Evolutionary conservation across 352 stramenopile species (phyloP), one percentile per base, ranked within the genome.

Genomic region (Phytophthora tentaculata): DNA sequence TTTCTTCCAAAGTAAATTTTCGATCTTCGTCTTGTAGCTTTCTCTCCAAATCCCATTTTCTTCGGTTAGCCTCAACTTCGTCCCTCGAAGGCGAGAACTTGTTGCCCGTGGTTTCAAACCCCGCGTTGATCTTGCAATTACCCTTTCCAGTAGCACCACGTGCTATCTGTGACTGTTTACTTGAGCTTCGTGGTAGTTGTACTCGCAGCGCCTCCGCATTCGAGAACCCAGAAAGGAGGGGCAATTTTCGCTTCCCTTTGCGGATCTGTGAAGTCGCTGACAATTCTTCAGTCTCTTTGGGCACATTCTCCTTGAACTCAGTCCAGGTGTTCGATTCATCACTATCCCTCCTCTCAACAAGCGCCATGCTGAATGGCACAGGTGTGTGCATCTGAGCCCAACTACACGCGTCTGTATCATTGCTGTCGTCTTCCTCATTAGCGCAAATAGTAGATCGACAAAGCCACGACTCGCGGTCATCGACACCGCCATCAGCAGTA

Each of bases 401-500:
- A 47, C 4, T 54, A 9, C 56, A 69, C 39, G 43, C 41, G 35
- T 67, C 53, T 50, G 24, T 7, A 23, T 73, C 50, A 16, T 71
- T 71, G 26, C 63, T 47, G 45, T 68, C 60, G 24, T 83, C 69
- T 3, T 79, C 72, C 1, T 63, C 67, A 20, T 67, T 72, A 20
- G 68, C 70, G 8, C 70, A 84, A 19, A 92, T n/a, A 0, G 82
- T 92, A 3, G 82, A 91, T 26, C 79, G 79, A 47, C 65, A 88
- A 1, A 80, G 55, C 82, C 82, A 91, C 49, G 78, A 76, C 17
- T 92, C 82, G 14, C 69, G 67, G 19, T n/a, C 17, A 44, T 37
- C 22, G 19, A 62, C 67, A 35, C 39, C 52, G n/a, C 45, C 54
- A 56, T 56, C 63, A 17, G 28, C 39, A 37, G 32, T 20, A 43